Evolutionary conservation across 1,284 basidiomycete species (phyloP).

Genomic region (Cryptococcus sp.): DNA sequence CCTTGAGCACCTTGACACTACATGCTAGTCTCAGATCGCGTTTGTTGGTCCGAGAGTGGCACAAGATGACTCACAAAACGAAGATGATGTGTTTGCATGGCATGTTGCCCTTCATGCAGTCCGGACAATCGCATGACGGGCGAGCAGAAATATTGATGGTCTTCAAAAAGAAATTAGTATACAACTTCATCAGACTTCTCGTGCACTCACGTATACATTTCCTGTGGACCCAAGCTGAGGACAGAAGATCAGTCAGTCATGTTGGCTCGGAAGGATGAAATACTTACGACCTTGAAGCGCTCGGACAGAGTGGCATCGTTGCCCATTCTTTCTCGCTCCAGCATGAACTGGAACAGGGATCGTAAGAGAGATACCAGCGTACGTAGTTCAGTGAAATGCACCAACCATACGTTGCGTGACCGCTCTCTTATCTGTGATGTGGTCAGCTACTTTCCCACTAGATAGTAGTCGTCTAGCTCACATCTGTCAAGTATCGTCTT

Average conservation of each 20-base stretch:
- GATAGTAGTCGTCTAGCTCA: too few species aligned
- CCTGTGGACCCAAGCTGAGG: slow-evolving; percentile 40
- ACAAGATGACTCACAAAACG: slow-evolving; percentile 31
- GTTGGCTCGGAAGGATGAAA: background rate
- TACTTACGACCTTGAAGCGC: slow-evolving; percentile 34
- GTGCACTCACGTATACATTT: slow-evolving; percentile 43
- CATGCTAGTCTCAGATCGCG: slow-evolving; percentile 3
- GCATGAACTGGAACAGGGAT: slow-evolving; percentile 24
- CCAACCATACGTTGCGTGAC: slow-evolving; percentile 40
- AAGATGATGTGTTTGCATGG: slow-evolving; percentile 50
- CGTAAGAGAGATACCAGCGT: too few species aligned
- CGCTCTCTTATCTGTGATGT: slow-evolving; percentile 28
- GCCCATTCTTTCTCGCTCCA: slow-evolving; percentile 22
- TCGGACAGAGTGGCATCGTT: slow-evolving; percentile 10
- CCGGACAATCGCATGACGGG: slow-evolving; percentile 42
- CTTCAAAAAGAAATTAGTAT: slow-evolving; percentile 15
- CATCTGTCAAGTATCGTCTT: slow-evolving; percentile 13
- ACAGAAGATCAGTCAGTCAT: background rate
- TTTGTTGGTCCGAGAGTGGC: background rate
- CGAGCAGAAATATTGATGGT: slow-evolving; percentile 26
- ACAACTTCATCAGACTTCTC: background rate
- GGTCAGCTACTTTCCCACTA: slow-evolving; percentile 16
- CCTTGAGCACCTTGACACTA: slow-evolving; percentile 44
- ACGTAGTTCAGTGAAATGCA: too few species aligned
- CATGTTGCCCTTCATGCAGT: slow-evolving; percentile 35